Base-by-base conservation (phyloP, 2,329 filamentous ascomycete species). In the Colletotrichum eleusines region DNA sequence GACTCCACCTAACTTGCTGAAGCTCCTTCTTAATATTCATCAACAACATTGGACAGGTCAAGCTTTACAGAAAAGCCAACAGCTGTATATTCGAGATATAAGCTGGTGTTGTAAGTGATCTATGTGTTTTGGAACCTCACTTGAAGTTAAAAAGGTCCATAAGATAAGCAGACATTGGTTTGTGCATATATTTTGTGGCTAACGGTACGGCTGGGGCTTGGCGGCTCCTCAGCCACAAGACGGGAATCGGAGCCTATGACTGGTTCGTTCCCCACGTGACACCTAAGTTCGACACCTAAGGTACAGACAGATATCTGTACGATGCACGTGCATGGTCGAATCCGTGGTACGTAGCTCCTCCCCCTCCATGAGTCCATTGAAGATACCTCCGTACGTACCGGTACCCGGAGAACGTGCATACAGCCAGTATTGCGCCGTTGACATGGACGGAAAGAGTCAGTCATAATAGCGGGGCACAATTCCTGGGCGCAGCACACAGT, bases 341-440 rank as follows among this genome's bases (percentile, higher is more conserved):
- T 18, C 68, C 53, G 64, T 58, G 64, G 58, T 63, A 71, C 64
- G 68, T 63, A 53, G 28, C 16, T n/a, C n/a, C n/a, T n/a, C n/a
- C n/a, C n/a, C n/a, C n/a, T n/a, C n/a, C n/a, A n/a, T n/a, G n/a
- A n/a, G n/a, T n/a, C n/a, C n/a, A n/a, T n/a, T n/a, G n/a, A n/a
- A n/a, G n/a, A n/a, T n/a, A n/a, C n/a, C n/a, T n/a, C n/a, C n/a
- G n/a, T n/a, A n/a, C n/a, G n/a, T n/a, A n/a, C n/a, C n/a, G n/a
- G n/a, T n/a, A n/a, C n/a, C n/a, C n/a, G n/a, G n/a, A n/a, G n/a
- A n/a, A n/a, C n/a, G n/a, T n/a, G n/a, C n/a, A n/a, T n/a, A n/a
- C n/a, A n/a, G n/a, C n/a, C n/a, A n/a, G n/a, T n/a, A n/a, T n/a
- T n/a, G n/a, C n/a, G n/a, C n/a, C n/a, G n/a, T n/a, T n/a, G n/a